Percentiles rank a stretch among this genome's conserved stretches.
phyloP scores from a whole-genome alignment of 805 yeast species.

The Starmerella etchellsii region DNA sequence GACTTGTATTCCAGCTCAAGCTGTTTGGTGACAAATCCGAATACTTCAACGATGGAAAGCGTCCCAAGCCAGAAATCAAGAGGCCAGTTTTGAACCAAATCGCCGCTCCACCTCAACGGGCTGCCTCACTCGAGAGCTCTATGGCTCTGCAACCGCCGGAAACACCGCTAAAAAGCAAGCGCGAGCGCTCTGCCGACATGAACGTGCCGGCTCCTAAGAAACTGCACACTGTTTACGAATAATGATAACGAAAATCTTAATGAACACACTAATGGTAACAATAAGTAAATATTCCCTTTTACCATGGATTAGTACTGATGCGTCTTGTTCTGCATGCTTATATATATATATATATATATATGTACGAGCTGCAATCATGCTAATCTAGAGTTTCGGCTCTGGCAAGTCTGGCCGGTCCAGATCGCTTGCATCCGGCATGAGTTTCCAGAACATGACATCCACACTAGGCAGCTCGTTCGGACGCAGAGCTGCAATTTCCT shows the following conservation, averaged over 20 bases:
- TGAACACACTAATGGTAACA: neutral
- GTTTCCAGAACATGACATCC: constrained; percentile 20
- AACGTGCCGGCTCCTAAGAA: constrained; percentile 13
- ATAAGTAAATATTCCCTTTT: too few species aligned
- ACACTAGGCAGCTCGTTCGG: constrained; percentile 15
- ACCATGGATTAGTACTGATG: too few species aligned
- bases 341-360: neutral
- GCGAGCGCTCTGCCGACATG: constrained; percentile 13
- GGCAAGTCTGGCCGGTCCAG: constrained; percentile 14
- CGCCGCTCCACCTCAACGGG: neutral
- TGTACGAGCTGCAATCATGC: neutral
- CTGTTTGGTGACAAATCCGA: constrained; percentile 1
- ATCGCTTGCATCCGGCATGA: constrained; percentile 13
- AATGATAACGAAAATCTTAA: too few species aligned
- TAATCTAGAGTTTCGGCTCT: constrained; percentile 4
- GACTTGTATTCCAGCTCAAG: constrained; percentile 9
- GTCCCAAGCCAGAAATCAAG: constrained; percentile 10
- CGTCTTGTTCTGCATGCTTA: too few species aligned
- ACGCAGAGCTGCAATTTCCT: constrained; percentile 6
- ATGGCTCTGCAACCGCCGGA: constrained; percentile 10
- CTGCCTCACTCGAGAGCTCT: neutral
- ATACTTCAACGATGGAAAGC: constrained; percentile 1
- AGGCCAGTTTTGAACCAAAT: constrained; percentile 3
- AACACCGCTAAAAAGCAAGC: constrained; percentile 9
- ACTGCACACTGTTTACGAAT: constrained; percentile 12